A percentile compares a stretch with the other conserved stretches of the same genome.
These are phyloP conservation scores for Hyphopichia khmerensis DNA, from an alignment of 1,139 yeast genomes.

Conservation along the genomic window DNA sequence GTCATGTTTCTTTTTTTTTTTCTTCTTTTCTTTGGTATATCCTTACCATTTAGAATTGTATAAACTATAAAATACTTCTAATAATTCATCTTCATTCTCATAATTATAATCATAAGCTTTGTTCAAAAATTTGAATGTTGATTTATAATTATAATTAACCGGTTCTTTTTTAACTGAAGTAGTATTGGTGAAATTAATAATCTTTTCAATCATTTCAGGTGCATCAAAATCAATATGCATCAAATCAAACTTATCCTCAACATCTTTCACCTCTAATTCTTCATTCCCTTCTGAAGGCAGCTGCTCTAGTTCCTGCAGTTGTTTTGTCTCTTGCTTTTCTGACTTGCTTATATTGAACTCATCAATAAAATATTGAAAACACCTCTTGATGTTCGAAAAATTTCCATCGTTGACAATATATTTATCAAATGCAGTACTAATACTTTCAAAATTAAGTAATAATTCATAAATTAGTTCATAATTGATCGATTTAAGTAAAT, in stretches of 20 bases:
- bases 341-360: constrained; percentile 14
- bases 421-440: constrained; percentile 11
- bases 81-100: constrained; percentile 11
- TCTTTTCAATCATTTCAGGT: constrained; percentile 22
- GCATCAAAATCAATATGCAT: constrained; percentile 27
- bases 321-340: constrained; percentile 14
- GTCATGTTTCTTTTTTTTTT: background rate
- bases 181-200: constrained; percentile 17
- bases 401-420: constrained; percentile 13
- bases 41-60: background rate
- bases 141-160: constrained; percentile 9
- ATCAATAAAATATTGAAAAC: constrained; percentile 20
- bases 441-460: constrained; percentile 27
- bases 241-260: background rate
- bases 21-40: no score
- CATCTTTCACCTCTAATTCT: background rate
- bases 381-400: constrained; percentile 16
- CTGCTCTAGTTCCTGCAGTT: no score
- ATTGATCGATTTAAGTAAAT: constrained; percentile 16
- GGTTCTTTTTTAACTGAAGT: background rate
- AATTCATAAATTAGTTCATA: constrained; percentile 30
- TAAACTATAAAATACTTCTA: background rate
- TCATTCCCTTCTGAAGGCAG: background rate
- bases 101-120: constrained; percentile 2
- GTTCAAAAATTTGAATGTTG: constrained; percentile 13